Conservation (phyloP, 116 monocot species). For the Trichopus zeylanicus region DNA sequence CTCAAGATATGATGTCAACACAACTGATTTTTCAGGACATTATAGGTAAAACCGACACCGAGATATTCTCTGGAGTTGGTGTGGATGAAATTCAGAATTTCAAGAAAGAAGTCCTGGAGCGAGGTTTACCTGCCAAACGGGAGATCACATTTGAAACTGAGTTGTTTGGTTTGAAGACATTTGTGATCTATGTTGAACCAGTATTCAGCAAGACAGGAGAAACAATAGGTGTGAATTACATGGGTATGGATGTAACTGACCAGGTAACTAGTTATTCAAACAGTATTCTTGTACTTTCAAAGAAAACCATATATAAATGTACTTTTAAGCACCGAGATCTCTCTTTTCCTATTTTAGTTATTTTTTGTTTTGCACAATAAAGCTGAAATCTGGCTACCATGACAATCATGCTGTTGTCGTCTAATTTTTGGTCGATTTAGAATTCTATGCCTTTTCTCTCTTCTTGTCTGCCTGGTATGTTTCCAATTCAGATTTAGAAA, state of each 20-base stretch:
- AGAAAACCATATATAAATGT: too few species aligned
- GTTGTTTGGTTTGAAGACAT: constrained; percentile 68
- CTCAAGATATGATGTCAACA: constrained; percentile 15
- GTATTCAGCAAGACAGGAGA: constrained; percentile 67
- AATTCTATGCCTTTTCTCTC: too few species aligned
- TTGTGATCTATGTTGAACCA: constrained; percentile 71
- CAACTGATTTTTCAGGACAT: constrained; percentile 53
- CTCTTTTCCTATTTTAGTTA: too few species aligned
- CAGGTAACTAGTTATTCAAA: constrained; percentile 27
- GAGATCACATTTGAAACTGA: constrained; percentile 67
- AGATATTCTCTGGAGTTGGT: constrained; percentile 59
- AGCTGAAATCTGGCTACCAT: too few species aligned
- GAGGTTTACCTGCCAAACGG: constrained; percentile 48
- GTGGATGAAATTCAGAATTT: constrained; percentile 57
- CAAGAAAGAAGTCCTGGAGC: constrained; percentile 57
- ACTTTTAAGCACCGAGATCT: too few species aligned
- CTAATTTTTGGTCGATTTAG: too few species aligned
- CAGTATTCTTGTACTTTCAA: neutral
- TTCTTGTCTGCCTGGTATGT: too few species aligned
- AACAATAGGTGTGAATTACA: constrained; percentile 67
- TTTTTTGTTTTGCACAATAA: too few species aligned
- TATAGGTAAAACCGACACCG: constrained; percentile 76
- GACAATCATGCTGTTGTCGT: too few species aligned
- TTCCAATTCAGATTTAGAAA: too few species aligned
- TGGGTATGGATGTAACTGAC: constrained; percentile 73